Percentiles rank a stretch among this genome's conserved stretches.
Evolutionary conservation across 768 basidiomycete species (phyloP).

Genomic region (Gloeostereum incarnatum): DNA sequence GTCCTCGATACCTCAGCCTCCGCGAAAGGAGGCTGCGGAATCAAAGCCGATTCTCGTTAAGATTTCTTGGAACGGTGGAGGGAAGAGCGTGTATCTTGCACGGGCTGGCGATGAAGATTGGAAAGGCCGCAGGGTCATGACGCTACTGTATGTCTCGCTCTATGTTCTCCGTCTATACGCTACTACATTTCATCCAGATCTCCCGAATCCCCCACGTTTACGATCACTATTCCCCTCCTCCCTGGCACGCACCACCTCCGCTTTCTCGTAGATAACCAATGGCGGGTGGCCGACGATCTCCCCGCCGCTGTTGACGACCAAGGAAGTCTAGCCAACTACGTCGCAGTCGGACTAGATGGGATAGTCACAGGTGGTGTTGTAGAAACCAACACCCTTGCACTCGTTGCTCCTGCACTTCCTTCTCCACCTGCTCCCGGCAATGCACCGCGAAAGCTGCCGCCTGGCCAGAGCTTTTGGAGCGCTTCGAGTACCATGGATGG

Average conservation of each 20-base stretch:
- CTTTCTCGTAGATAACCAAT: constrained; percentile 89
- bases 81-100: constrained; percentile 54
- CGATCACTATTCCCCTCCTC: constrained; percentile 41
- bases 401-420: constrained; percentile 5
- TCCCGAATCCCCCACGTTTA: constrained; percentile 20
- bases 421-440: not conserved
- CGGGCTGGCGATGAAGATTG: constrained; percentile 70
- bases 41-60: constrained; percentile 25
- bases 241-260: constrained; percentile 93
- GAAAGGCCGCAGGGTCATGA: constrained; percentile 62
- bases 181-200: constrained; percentile 15
- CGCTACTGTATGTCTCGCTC: constrained; percentile 41
- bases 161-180: constrained; percentile 6
- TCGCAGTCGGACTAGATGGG: constrained; percentile 39
- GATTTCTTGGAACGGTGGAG: constrained; percentile 61
- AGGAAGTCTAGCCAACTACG: constrained; percentile 90
- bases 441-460: not conserved
- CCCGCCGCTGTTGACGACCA: constrained; percentile 90
- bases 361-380: constrained; percentile 6
- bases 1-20: not conserved
- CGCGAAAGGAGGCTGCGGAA: not conserved
- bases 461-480: constrained; percentile 3
- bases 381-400: constrained; percentile 21
- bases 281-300: constrained; percentile 66
- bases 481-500: constrained; percentile 2